Evolutionary conservation across 1,284 basidiomycete genomes (phyloP).

Genomic region (Naganishia albida): DNA sequence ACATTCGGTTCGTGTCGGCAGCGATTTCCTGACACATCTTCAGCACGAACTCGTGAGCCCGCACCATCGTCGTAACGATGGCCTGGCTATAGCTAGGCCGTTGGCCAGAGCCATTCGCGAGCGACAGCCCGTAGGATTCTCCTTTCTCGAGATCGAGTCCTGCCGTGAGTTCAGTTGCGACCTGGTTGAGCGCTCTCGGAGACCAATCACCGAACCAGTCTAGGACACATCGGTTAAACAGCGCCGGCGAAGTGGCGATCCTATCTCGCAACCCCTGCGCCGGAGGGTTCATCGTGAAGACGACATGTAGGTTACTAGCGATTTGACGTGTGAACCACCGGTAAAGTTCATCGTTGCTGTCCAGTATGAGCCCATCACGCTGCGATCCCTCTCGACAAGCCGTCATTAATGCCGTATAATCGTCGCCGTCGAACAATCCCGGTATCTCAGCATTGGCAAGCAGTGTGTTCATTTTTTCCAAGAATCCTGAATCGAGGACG

Average conservation of each 20-base stretch:
- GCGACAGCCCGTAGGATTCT: conserved; percentile 72
- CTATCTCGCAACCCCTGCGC: conserved; percentile 91
- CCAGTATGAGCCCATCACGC: conserved; percentile 94
- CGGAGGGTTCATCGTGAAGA: conserved; percentile 99
- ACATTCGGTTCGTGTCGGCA: conserved; percentile 87
- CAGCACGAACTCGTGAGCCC: conserved; percentile 88
- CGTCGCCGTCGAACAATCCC: conserved; percentile 96
- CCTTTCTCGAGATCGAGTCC: conserved; percentile 85
- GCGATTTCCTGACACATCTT: conserved; percentile 85
- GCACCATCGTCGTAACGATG: conserved; percentile 89
- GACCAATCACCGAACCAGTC: conserved; percentile 99
- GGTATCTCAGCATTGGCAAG: conserved; percentile 99
- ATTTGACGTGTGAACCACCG: conserved; percentile 97
- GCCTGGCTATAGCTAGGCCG: conserved; percentile 70
- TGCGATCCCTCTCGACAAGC: conserved; percentile 99
- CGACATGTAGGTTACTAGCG: conserved; percentile 92
- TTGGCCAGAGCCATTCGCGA: conserved; percentile 78
- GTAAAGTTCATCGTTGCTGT: conserved; percentile 95
- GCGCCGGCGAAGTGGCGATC: conserved; percentile 93
- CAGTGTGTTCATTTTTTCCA: conserved; percentile 98
- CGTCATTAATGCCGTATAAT: conserved; percentile 94
- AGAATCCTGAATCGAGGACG: conserved; percentile 95
- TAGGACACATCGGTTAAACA: conserved; percentile 97
- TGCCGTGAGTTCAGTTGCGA: conserved; percentile 90
- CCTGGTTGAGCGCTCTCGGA: conserved; percentile 94